phyloP scores from a whole-genome alignment of 306 rosid genomes.

The Luffa aegyptiaca region DNA sequence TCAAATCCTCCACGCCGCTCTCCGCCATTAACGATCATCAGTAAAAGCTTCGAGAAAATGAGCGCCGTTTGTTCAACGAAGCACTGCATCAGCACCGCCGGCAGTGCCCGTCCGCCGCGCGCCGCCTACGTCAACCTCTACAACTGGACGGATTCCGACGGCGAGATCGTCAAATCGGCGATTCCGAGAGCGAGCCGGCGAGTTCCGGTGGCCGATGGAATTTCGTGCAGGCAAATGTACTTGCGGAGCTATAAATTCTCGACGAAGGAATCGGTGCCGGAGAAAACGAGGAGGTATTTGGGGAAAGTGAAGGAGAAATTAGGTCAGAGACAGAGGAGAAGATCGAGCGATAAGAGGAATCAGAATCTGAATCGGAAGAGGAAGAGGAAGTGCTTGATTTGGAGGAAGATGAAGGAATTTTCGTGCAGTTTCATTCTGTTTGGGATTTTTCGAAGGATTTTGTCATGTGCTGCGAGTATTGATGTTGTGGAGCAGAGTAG shows the following conservation, averaged over 20 bases:
- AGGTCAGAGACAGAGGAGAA: constrained; percentile 11
- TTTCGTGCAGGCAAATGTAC: constrained; percentile 86
- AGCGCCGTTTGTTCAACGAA: constrained; percentile 59
- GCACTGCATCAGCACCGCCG: constrained; percentile 53
- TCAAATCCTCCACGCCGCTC: background rate
- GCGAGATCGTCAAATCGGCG: constrained; percentile 59
- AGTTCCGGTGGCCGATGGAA: constrained; percentile 60
- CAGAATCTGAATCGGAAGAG: background rate
- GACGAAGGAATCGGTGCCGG: constrained; percentile 54
- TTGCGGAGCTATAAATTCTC: constrained; percentile 76
- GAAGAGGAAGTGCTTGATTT: constrained; percentile 48
- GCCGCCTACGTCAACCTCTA: constrained; percentile 66
- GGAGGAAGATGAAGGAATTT: constrained; percentile 50
- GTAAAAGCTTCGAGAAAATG: constrained; percentile 20
- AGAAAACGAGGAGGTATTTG: constrained; percentile 64
- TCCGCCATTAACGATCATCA: background rate
- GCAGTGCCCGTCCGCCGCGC: constrained; percentile 55
- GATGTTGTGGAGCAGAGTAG: constrained; percentile 31
- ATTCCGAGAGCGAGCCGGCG: constrained; percentile 25
- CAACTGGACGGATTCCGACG: constrained; percentile 85
- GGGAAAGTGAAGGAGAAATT: constrained; percentile 51
- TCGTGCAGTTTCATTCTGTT: constrained; percentile 37
- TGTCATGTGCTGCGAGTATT: constrained; percentile 60
- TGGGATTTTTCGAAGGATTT: constrained; percentile 46
- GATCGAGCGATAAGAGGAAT: constrained; percentile 12